Conservation (phyloP, 371 early-diverging fungal species). For the Circinella minor region DNA sequence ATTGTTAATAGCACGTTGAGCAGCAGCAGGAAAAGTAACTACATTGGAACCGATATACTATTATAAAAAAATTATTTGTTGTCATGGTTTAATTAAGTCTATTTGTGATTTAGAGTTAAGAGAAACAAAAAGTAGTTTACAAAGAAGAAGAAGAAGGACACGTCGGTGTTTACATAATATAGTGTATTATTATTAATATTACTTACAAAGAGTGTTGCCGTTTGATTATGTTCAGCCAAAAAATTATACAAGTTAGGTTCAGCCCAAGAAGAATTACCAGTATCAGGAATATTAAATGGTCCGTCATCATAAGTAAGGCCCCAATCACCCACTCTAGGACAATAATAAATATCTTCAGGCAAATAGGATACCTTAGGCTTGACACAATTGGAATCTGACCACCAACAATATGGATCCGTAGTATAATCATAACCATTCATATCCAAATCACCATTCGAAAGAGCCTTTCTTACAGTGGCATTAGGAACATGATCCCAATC, state of each 20-base stretch:
- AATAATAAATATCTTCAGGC: slow-evolving; percentile 48
- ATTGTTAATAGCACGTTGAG: slow-evolving; percentile 49
- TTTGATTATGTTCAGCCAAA: slow-evolving; percentile 36
- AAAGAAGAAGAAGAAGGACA: not conserved
- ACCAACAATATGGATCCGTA: slow-evolving; percentile 53
- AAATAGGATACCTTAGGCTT: slow-evolving; percentile 45
- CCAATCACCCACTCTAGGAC: slow-evolving; percentile 54
- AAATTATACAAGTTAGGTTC: slow-evolving; percentile 56
- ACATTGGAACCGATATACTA: slow-evolving; percentile 57
- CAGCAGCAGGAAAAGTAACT: slow-evolving; percentile 47
- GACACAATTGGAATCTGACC: slow-evolving; percentile 50
- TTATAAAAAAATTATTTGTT: not conserved
- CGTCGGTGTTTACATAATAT: no score
- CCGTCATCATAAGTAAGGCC: slow-evolving; percentile 57
- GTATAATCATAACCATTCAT: slow-evolving; percentile 29
- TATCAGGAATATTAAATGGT: slow-evolving; percentile 41
- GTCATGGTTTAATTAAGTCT: no score
- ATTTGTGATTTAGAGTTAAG: not conserved
- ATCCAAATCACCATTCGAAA: slow-evolving; percentile 24
- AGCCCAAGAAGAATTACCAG: slow-evolving; percentile 33
- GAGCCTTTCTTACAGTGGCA: slow-evolving; percentile 33
- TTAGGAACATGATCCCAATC: slow-evolving; percentile 55
- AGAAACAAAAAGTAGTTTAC: not conserved
- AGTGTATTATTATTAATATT: not conserved
- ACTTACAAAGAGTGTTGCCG: slow-evolving; percentile 35